Base-by-base conservation (phyloP, 1,139 yeast species). In the Martiniozyma asiatica region DNA sequence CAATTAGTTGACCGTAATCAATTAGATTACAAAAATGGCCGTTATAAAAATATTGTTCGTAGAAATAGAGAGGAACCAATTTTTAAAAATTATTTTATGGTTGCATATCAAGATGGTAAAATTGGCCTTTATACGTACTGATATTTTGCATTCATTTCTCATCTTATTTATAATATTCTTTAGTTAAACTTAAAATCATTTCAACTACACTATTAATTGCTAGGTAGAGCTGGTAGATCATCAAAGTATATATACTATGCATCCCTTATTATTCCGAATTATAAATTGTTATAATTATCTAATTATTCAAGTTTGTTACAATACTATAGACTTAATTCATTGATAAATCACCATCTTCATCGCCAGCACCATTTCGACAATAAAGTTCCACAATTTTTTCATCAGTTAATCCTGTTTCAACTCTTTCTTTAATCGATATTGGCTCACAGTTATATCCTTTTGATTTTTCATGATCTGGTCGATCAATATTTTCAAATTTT, bases 51-150 rank as follows among this genome's bases (percentile, higher is more conserved):
- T 35, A 39, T 52, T 5, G 42, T 51, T 4, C 37, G 45, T 20
- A 37, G 38, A 16, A 42, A 54, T 16, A 44, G 49, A 8, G 52
- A 51, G 27, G 28, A 32, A 25, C 35, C 31, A 8, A 33, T 37
- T 13, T 43, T 40, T 23, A 32, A 36, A 8, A 35, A 39, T 11
- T 48, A 51, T 50, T 30, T 50, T 22, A 41, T 46, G 22, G 35
- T 48, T 8, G 56, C 48, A 3, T 51, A 42, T 26, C 47, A 49
- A 30, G 55, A 51, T 33, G 56, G 58, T 8, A 42, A 47, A 22
- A 30, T 51, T 17, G 41, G 43, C 1, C 16, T 50, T 18, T 48
- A 49, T 25, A 37, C 32, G 8, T 7, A 25, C 8, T 17, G 9
- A 25, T 7, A 17, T 7, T 12, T 15, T 9, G 8, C n/a, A n/a